These are phyloP conservation scores for Phytophthora pini DNA, from an alignment of 352 stramenopile genomes.

Conservation along the genomic window DNA sequence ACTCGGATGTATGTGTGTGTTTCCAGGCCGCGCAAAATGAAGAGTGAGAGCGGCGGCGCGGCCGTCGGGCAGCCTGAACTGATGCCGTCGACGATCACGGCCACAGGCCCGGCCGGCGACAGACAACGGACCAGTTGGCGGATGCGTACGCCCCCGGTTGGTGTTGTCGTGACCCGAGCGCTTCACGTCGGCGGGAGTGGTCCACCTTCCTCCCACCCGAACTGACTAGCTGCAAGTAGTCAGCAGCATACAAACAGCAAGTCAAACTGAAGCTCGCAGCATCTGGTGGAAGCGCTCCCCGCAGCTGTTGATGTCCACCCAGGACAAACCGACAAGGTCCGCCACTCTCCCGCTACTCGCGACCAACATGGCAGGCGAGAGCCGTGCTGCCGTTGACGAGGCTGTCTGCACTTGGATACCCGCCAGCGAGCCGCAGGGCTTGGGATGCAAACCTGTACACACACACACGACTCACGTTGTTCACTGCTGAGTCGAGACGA, in stretches of 20 bases:
- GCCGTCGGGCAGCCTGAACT: background rate
- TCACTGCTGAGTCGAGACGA: constrained; percentile 2
- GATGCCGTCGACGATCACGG: constrained; percentile 5
- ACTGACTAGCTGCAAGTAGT: constrained; percentile 39
- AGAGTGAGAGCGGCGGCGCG: constrained; percentile 25
- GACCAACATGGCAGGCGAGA: constrained; percentile 28
- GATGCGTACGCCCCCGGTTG: constrained; percentile 17
- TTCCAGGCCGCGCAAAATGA: constrained; percentile 28
- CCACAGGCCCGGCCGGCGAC: background rate
- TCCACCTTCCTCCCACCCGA: constrained; percentile 34
- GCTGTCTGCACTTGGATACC: constrained; percentile 9
- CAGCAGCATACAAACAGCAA: constrained; percentile 36
- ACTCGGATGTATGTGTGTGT: constrained; percentile 9
- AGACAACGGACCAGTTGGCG: constrained; percentile 16
- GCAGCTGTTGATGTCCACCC: constrained; percentile 38
- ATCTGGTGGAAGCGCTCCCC: constrained; percentile 35
- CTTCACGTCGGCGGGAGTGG: constrained; percentile 15
- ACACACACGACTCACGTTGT: background rate
- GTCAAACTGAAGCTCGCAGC: background rate
- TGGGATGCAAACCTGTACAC: background rate
- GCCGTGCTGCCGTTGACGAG: constrained; percentile 4
- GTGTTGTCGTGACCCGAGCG: constrained; percentile 31
- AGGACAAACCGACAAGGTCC: constrained; percentile 32
- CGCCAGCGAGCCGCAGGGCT: background rate
- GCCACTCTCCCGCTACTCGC: constrained; percentile 33